Conservation (phyloP, 805 yeast species). For the Candida stauntonica region DNA sequence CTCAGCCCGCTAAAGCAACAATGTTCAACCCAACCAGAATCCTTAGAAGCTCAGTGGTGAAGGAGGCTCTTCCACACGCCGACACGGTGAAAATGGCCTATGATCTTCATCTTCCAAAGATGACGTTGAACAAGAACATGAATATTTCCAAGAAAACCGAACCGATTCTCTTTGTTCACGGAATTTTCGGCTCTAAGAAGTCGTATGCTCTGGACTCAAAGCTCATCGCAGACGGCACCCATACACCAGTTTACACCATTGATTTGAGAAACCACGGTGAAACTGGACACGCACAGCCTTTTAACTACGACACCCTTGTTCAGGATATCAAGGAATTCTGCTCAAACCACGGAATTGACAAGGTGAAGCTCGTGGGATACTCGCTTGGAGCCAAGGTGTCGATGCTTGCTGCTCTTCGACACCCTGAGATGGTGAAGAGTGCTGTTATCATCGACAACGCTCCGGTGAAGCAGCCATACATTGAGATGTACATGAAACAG, state of each 20-base stretch:
- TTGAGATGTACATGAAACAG: conserved; percentile 33
- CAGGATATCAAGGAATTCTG: conserved; percentile 39
- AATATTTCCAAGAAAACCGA: conserved; percentile 19
- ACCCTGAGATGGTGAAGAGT: conserved; percentile 36
- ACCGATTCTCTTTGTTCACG: conserved; percentile 44
- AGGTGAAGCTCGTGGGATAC: conserved; percentile 39
- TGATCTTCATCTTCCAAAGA: conserved; percentile 27
- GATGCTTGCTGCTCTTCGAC: conserved; percentile 39
- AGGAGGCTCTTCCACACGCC: conserved; percentile 56
- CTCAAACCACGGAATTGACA: conserved; percentile 26
- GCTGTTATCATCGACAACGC: conserved; percentile 48
- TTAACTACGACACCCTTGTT: conserved; percentile 38
- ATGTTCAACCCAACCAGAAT: conserved; percentile 22
- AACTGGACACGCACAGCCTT: conserved; percentile 40
- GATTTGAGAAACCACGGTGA: conserved; percentile 52
- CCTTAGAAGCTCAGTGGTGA: conserved; percentile 67
- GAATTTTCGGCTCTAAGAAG: conserved; percentile 44
- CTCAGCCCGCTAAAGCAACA: too few species aligned
- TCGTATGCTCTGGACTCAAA: conserved; percentile 38
- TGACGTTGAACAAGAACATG: conserved; percentile 21
- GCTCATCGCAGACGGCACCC: conserved; percentile 30
- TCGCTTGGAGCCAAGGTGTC: conserved; percentile 53
- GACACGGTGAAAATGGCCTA: conserved; percentile 36
- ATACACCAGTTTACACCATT: conserved; percentile 36
- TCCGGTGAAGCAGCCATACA: conserved; percentile 35